Conservation (phyloP, 306 rosid species). For the Dryas drummondii region DNA sequence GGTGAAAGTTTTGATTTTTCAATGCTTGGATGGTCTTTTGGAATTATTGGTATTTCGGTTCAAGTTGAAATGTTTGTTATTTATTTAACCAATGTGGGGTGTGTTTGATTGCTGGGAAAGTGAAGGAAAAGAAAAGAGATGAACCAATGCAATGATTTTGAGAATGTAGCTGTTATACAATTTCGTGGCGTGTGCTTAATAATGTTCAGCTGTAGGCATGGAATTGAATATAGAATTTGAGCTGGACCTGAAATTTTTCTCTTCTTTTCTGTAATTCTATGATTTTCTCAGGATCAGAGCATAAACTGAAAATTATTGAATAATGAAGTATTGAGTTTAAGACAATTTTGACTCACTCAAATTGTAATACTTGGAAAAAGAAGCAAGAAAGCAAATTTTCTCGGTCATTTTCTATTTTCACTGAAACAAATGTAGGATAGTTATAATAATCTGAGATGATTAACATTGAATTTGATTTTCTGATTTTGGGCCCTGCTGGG, state of each 20-base stretch:
- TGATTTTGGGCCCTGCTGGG: neutral
- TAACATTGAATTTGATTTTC: neutral
- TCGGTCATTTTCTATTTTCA: neutral
- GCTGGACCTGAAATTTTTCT: neutral
- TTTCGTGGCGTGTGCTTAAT: neutral
- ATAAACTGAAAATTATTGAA: neutral
- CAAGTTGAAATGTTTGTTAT: neutral
- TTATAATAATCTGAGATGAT: neutral
- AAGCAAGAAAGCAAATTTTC: neutral
- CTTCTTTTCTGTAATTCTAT: neutral
- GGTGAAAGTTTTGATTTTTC: neutral
- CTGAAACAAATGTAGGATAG: neutral
- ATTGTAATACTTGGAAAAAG: neutral
- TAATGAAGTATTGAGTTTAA: neutral
- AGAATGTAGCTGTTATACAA: neutral
- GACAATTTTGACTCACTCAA: neutral
- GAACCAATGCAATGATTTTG: neutral
- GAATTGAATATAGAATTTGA: neutral
- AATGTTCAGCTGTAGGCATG: neutral
- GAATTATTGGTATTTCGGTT: neutral
- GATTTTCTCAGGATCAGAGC: neutral
- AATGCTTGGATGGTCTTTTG: neutral
- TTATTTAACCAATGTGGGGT: neutral
- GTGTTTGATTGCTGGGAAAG: constrained; percentile 21
- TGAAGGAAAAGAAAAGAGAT: neutral